These are phyloP conservation scores for Macrocystidia cucumis DNA, from an alignment of 1,284 basidiomycete species.

Conservation along the genomic window DNA sequence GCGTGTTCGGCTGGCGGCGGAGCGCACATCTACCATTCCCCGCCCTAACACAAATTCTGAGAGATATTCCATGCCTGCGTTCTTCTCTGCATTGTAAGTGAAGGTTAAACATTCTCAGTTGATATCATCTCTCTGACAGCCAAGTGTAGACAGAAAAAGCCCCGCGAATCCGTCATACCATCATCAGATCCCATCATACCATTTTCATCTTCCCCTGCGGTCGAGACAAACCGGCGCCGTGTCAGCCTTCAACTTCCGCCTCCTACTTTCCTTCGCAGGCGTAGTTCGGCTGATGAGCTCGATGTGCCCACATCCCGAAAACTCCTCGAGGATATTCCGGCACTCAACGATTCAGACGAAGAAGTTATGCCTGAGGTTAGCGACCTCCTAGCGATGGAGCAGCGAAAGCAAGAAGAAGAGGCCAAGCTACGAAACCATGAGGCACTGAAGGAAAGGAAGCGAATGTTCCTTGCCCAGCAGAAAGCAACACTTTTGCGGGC, in stretches of 20 bases:
- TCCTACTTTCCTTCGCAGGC: slow-evolving; percentile 8
- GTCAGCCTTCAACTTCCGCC: slow-evolving; percentile 6
- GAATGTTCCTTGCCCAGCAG: slow-evolving; percentile 17
- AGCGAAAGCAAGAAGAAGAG: slow-evolving; percentile 12
- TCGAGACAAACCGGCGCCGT: no score
- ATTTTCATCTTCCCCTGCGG: slow-evolving; percentile 12
- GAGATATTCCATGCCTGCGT: slow-evolving; percentile 18
- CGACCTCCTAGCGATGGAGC: slow-evolving; percentile 18
- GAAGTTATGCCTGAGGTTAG: slow-evolving; percentile 30
- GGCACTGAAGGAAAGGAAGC: slow-evolving; percentile 23
- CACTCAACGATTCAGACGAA: slow-evolving; percentile 14
- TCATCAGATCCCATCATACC: slow-evolving; percentile 13
- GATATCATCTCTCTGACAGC: no score
- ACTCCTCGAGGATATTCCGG: slow-evolving; percentile 6
- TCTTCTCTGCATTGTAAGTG: slow-evolving; percentile 15
- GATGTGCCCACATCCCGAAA: slow-evolving; percentile 2
- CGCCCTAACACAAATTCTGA: slow-evolving; percentile 14
- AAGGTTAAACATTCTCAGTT: no score
- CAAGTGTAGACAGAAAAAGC: background rate
- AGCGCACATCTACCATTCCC: slow-evolving; percentile 27
- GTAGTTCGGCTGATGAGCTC: slow-evolving; percentile 3
- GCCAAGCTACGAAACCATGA: slow-evolving; percentile 4
- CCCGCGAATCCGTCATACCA: slow-evolving; percentile 2
- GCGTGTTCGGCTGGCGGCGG: slow-evolving; percentile 36
- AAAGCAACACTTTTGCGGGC: background rate